Base-by-base conservation (phyloP, 805 yeast genomes). In the Candida succiphila region DNA sequence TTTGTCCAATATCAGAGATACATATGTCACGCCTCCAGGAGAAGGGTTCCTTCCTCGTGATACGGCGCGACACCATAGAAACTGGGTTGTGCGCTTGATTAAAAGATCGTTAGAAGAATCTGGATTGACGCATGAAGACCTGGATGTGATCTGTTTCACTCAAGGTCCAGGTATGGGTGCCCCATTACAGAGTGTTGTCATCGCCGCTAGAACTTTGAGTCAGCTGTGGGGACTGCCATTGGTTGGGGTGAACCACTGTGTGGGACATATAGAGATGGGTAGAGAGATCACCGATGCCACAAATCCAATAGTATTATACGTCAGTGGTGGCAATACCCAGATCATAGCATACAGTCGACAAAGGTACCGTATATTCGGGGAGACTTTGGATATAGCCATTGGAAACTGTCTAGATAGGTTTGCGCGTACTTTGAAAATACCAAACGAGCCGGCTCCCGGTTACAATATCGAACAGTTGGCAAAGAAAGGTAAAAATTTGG, bases 101-200 rank as follows among this genome's bases (percentile, higher is more conserved):
- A 75, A 75, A 45, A 48, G 49, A 21, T 81, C 97, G 0, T 48
- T 92, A 27, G 52, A 54, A 2, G 88, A 78, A 27, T 79, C 94
- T 2, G 54, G 59, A 0, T 48, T 85, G 5, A 43, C 46, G 2
- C 58, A 61, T 10, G 24, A 42, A 1, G 82, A 82, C 30, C 49
- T 80, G 5, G 88, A 82, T 56, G 78, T 83, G 32, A 82, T 92
- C 31, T 86, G 95, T 54, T 92, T 92, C 54, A 92, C 98, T 1
- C 94, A 83, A 57, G 98, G 98, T 5, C 99, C 98, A 1, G 99
- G 99, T 1, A 92, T 92, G 97, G 99, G 99, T 3, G 97, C 97
- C 1, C 99, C 99, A 0, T 61, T 92, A 34, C 95, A 92, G 46
- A 76, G 89, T 36, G 96, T 87, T 26, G 97, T 81, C 3, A 67